These are phyloP conservation scores for Ploettnerulaceae sp. DNA, from an alignment of 2,329 filamentous ascomycete genomes.

Conservation along the genomic window DNA sequence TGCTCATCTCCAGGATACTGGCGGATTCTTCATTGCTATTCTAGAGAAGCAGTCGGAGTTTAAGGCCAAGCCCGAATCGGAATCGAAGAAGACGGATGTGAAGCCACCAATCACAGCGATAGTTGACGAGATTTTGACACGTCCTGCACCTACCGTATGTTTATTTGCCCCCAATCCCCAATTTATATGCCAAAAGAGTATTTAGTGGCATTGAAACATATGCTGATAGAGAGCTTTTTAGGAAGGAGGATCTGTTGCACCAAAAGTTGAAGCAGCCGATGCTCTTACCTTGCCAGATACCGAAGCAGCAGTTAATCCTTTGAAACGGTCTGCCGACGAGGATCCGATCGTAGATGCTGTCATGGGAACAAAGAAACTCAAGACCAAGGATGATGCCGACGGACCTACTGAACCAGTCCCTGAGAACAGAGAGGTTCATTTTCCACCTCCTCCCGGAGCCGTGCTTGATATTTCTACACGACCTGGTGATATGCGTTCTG, in stretches of 20 bases:
- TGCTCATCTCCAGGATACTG: conserved; percentile 91
- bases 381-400: conserved; percentile 37
- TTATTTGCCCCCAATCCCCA: too few species aligned
- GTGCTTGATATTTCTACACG: conserved; percentile 29
- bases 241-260: conserved; percentile 28
- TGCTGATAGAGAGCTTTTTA: too few species aligned
- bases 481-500: conserved; percentile 23
- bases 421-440: conserved; percentile 33
- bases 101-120: conserved; percentile 37
- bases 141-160: conserved; percentile 32
- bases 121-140: conserved; percentile 38
- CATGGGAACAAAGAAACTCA: conserved; percentile 42
- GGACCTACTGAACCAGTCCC: conserved; percentile 22
- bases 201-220: too few species aligned
- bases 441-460: conserved; percentile 32
- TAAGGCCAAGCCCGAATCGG: conserved; percentile 66
- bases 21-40: conserved; percentile 95
- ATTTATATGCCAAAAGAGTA: too few species aligned
- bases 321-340: conserved; percentile 35
- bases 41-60: conserved; percentile 89
- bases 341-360: conserved; percentile 22
- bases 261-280: conserved; percentile 33
- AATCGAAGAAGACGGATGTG: conserved; percentile 44
- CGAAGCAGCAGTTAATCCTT: conserved; percentile 26
- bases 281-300: conserved; percentile 20